Evolutionary conservation across 306 rosid species (phyloP), one percentile per base, ranked within the genome.

Genomic region (Herpetospermum pedunculosum): DNA sequence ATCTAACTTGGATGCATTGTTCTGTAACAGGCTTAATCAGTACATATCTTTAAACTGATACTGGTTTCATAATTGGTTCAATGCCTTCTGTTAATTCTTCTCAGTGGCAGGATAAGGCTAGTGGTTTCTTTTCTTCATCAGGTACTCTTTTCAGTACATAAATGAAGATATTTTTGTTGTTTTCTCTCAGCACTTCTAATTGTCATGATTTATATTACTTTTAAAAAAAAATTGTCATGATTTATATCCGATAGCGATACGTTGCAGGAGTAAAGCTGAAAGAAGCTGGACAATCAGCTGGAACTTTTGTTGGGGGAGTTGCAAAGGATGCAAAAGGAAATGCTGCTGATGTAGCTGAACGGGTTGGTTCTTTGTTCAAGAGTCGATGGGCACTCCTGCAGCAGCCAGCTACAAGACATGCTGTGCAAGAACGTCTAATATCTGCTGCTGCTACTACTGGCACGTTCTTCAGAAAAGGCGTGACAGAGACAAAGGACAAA

Each of bases 381-480:
- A 91, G 85, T 63, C 88, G 97, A 72, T 94, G 97, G 99, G 88
- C 88, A 1, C 43, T 89, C 75, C 85, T 94, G 70, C 96, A 88
- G 87, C 85, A 94, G 79, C 99, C 99, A 15, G 87, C 96, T 6
- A 91, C 99, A 54, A 86, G 88, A 49, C 92, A 94, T 77, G 97
- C 92, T 32, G 85, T 94, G 75, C 99, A 91, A 82, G 99, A 94
- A 70, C 90, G 91, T 13, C 88, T 94, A 71, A 85, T 91, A 81
- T 73, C 90, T 48, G 97, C 99, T 44, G 96, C 97, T 79, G 96
- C 96, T 43, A 85, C 95, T 1, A 91, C 97, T 0, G 92, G 99
- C 23, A 76, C 88, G 16, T 87, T 94, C 80, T 82, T 94, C 8
- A 89, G 95, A 82, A 91, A 75, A 81, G 82, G 99, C 47, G 48